phyloP scores from a whole-genome alignment of 2,329 filamentous ascomycete species.

The Colletotrichum sansevieriae region DNA sequence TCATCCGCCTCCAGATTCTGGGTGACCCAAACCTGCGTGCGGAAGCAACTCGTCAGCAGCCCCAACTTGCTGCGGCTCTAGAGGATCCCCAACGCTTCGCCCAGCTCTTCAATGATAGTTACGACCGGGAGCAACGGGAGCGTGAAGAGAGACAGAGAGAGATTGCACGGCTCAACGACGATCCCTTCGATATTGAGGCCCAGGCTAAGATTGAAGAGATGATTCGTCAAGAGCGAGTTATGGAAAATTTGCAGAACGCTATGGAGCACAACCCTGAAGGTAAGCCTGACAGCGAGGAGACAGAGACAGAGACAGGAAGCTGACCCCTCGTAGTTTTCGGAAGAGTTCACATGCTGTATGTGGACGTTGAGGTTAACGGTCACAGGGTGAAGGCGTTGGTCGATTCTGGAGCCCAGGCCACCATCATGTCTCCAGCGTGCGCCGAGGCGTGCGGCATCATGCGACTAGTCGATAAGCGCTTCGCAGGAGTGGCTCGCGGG shows the following conservation, averaged over 20 bases:
- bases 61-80: slow-evolving; percentile 81
- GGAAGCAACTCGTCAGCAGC: slow-evolving; percentile 78
- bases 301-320: background rate
- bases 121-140: slow-evolving; percentile 77
- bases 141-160: slow-evolving; percentile 84
- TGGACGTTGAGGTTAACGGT: slow-evolving; percentile 94
- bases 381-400: slow-evolving; percentile 95
- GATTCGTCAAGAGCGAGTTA: slow-evolving; percentile 93
- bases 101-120: slow-evolving; percentile 76
- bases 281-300: slow-evolving; percentile 56
- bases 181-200: slow-evolving; percentile 93
- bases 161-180: slow-evolving; percentile 88
- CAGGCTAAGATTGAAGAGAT: slow-evolving; percentile 96
- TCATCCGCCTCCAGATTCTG: slow-evolving; percentile 84
- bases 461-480: slow-evolving; percentile 92
- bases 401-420: slow-evolving; percentile 96
- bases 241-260: slow-evolving; percentile 95
- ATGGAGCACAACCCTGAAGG: slow-evolving; percentile 98
- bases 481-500: slow-evolving; percentile 90
- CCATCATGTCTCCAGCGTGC: slow-evolving; percentile 97
- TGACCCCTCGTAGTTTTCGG: slow-evolving; percentile 79
- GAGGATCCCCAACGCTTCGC: slow-evolving; percentile 83
- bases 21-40: slow-evolving; percentile 80
- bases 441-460: slow-evolving; percentile 95
- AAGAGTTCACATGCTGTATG: slow-evolving; percentile 94